phyloP scores from a whole-genome alignment of 345 rosid genomes.

The Jatropha curcas region DNA sequence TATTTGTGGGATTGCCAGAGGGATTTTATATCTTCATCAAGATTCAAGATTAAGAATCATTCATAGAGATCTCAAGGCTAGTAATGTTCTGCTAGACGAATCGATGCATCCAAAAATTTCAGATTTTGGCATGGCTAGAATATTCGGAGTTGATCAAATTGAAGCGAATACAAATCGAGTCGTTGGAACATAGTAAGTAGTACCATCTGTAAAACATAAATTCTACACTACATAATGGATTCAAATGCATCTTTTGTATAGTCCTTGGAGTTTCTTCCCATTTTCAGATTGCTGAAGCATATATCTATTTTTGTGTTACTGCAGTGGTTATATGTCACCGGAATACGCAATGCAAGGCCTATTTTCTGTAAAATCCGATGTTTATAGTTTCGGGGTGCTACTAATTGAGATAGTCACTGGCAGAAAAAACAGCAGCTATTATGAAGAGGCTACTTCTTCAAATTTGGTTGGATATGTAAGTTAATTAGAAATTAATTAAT shows the following conservation, averaged over 20 bases:
- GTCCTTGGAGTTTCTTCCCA: not conserved
- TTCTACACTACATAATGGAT: no score
- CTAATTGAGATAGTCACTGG: constrained; percentile 22
- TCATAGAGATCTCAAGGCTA: constrained; percentile 33
- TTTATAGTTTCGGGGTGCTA: constrained; percentile 30
- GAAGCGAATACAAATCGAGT: constrained; percentile 32
- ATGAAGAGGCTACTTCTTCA: constrained; percentile 15
- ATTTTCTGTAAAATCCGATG: constrained; percentile 34
- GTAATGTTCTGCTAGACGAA: constrained; percentile 23
- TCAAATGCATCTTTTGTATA: no score
- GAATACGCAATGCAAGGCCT: constrained; percentile 37
- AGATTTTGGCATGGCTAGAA: constrained; percentile 38
- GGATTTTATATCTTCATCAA: constrained; percentile 27
- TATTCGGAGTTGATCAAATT: constrained; percentile 24
- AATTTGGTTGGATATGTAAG: constrained; percentile 64
- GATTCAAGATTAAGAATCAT: constrained; percentile 30
- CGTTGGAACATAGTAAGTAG: constrained; percentile 34
- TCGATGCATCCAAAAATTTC: constrained; percentile 31
- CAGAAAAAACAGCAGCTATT: constrained; percentile 24
- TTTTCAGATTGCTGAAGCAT: not conserved
- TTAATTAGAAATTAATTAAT: not conserved
- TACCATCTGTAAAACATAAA: not conserved
- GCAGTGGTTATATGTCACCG: constrained; percentile 39
- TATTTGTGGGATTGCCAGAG: constrained; percentile 30
- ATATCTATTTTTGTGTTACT: not conserved